phyloP scores from a whole-genome alignment of 2,329 filamentous ascomycete genomes.

The Apiospora marii region DNA sequence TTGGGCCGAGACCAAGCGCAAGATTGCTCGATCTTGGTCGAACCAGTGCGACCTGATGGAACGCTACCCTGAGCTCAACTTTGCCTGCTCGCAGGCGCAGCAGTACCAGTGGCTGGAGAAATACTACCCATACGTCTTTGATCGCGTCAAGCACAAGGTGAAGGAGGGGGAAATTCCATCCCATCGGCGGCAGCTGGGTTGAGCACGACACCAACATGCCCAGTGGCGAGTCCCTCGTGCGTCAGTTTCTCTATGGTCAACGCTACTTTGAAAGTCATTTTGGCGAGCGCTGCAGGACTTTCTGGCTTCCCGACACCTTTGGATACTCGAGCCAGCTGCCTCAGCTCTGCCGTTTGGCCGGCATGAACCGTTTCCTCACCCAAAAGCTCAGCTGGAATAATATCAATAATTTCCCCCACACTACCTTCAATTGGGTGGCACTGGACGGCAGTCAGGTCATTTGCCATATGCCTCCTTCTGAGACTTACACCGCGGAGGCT shows the following conservation, averaged over 20 bases:
- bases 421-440: slow-evolving; percentile 98
- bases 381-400: slow-evolving; percentile 99
- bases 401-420: slow-evolving; percentile 98
- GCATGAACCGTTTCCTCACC: slow-evolving; percentile 95
- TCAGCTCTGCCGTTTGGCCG: slow-evolving; percentile 90
- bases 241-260: slow-evolving; percentile 96
- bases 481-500: slow-evolving; percentile 94
- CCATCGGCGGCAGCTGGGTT: slow-evolving; percentile 97
- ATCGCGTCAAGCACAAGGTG: slow-evolving; percentile 90
- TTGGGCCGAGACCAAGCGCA: slow-evolving; percentile 96
- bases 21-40: slow-evolving; percentile 94
- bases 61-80: slow-evolving; percentile 90
- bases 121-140: slow-evolving; percentile 86
- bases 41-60: slow-evolving; percentile 97
- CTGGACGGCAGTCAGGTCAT: slow-evolving; percentile 96
- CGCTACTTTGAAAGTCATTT: slow-evolving; percentile 94
- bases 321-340: slow-evolving; percentile 96
- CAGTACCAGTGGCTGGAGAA: slow-evolving; percentile 98
- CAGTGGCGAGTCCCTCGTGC: slow-evolving; percentile 89
- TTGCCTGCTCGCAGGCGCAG: slow-evolving; percentile 92
- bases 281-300: slow-evolving; percentile 85
- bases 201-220: slow-evolving; percentile 99
- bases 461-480: slow-evolving; percentile 95
- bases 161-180: slow-evolving; percentile 91
- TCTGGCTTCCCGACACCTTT: slow-evolving; percentile 98